Evolutionary conservation across 805 yeast species (phyloP).

Genomic region (Osmozyma mogii): DNA sequence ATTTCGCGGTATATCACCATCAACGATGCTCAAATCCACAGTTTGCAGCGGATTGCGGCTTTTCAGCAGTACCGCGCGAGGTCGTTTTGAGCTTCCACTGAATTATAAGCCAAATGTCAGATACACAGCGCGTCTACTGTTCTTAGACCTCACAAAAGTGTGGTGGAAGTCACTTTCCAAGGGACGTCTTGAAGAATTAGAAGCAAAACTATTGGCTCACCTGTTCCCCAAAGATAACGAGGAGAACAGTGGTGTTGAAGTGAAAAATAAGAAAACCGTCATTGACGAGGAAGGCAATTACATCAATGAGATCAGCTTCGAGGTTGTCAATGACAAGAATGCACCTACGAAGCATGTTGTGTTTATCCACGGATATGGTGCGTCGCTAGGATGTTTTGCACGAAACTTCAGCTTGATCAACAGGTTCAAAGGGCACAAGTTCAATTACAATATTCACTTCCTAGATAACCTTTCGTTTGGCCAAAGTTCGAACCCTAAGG

Average conservation of each 20-base stretch:
- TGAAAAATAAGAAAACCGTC: conserved; percentile 11
- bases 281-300: conserved; percentile 20
- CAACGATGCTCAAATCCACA: too few relatives aligned
- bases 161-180: conserved; percentile 18
- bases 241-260: conserved; percentile 17
- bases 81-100: conserved; percentile 6
- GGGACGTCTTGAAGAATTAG: conserved; percentile 22
- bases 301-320: conserved; percentile 29
- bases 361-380: conserved; percentile 52
- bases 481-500: conserved; percentile 39
- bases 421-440: conserved; percentile 17
- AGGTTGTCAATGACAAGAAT: conserved; percentile 17
- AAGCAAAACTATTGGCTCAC: conserved; percentile 25
- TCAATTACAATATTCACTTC: conserved; percentile 40
- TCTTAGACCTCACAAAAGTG: conserved; percentile 4
- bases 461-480: conserved; percentile 46
- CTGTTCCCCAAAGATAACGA: conserved; percentile 19
- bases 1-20: too few relatives aligned
- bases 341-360: conserved; percentile 34
- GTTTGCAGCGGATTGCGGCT: too few relatives aligned
- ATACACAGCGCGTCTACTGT: conserved; percentile 7
- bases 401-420: conserved; percentile 40
- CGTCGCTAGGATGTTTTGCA: conserved; percentile 49
- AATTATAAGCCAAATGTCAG: conserved; percentile 7
- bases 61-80: not conserved